phyloP scores from a whole-genome alignment of 805 yeast genomes.

The Ogataea nakhonphanomensis region DNA sequence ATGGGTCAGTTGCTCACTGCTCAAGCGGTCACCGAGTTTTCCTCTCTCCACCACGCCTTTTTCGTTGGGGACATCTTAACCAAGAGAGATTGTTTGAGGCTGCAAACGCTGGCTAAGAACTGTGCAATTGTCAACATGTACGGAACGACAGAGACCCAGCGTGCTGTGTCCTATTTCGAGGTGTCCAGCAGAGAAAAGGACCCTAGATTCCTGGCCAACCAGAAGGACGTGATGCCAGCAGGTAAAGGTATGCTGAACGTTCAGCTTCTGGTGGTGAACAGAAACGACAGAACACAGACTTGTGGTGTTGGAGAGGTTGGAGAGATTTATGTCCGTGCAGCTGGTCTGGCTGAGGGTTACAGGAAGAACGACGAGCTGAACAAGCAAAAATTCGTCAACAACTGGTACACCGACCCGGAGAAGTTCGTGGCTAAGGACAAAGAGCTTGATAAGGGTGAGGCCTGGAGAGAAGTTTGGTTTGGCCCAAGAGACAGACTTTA shows the following conservation, averaged over 20 bases:
- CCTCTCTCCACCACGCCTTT: slow-evolving; percentile 89
- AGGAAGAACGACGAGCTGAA: slow-evolving; percentile 88
- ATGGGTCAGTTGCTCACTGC: slow-evolving; percentile 98
- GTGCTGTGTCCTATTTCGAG: slow-evolving; percentile 94
- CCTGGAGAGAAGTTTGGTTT: slow-evolving; percentile 78
- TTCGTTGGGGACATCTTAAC: slow-evolving; percentile 97
- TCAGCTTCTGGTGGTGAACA: slow-evolving; percentile 88
- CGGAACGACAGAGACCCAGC: slow-evolving; percentile 98
- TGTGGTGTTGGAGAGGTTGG: slow-evolving; percentile 99
- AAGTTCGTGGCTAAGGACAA: slow-evolving; percentile 61
- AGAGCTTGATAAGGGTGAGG: slow-evolving; percentile 40
- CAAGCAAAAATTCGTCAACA: slow-evolving; percentile 78
- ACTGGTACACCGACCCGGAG: slow-evolving; percentile 79
- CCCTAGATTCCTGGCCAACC: slow-evolving; percentile 69
- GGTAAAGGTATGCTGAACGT: slow-evolving; percentile 97
- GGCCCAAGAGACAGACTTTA: slow-evolving; percentile 96
- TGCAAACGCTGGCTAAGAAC: slow-evolving; percentile 89
- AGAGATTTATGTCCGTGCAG: slow-evolving; percentile 97
- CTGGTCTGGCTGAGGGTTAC: slow-evolving; percentile 95
- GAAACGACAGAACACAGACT: slow-evolving; percentile 81
- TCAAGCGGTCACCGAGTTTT: slow-evolving; percentile 86
- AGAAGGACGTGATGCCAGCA: slow-evolving; percentile 97
- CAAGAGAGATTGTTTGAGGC: slow-evolving; percentile 91
- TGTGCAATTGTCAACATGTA: slow-evolving; percentile 94
- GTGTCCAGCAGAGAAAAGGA: slow-evolving; percentile 71